Evolutionary conservation across 2,329 filamentous ascomycete species (phyloP).

Genomic region (Aspergillus amoenus): DNA sequence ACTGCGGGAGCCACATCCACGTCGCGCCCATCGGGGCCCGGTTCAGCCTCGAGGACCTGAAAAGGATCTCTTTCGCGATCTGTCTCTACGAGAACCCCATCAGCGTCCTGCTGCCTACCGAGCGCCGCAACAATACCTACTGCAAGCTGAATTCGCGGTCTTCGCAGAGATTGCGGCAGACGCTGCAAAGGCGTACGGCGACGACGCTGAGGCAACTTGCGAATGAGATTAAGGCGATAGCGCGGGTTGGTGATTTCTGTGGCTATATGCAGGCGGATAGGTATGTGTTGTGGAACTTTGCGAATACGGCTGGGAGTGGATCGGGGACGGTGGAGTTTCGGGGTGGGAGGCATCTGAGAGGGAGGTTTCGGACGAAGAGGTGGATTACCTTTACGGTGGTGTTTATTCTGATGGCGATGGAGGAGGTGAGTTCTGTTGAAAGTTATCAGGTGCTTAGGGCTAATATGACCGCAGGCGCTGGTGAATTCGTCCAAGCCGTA

Average conservation of each 20-base stretch:
- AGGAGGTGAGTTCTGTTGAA: not conserved
- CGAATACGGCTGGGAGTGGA: not conserved
- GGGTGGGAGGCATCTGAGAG: not conserved
- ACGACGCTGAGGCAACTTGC: not conserved
- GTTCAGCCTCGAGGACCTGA: not conserved
- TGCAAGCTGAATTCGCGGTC: not conserved
- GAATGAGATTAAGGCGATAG: not conserved
- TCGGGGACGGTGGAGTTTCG: not conserved
- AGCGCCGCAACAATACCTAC: not conserved
- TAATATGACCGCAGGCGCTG: not conserved
- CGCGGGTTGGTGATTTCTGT: not conserved
- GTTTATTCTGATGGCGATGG: not conserved
- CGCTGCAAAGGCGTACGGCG: not conserved
- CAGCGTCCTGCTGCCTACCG: not conserved
- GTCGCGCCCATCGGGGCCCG: not conserved
- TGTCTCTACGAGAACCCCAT: not conserved
- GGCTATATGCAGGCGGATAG: not conserved
- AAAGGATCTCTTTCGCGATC: not conserved
- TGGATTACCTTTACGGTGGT: not conserved
- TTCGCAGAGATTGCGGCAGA: not conserved
- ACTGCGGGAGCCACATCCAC: not conserved
- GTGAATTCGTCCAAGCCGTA: not conserved
- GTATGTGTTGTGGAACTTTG: not conserved
- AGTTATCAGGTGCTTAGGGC: too few relatives aligned
- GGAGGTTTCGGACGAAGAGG: not conserved